Conservation (phyloP, 1,139 yeast species). For the Nakaseomyces uthaithaninus region DNA sequence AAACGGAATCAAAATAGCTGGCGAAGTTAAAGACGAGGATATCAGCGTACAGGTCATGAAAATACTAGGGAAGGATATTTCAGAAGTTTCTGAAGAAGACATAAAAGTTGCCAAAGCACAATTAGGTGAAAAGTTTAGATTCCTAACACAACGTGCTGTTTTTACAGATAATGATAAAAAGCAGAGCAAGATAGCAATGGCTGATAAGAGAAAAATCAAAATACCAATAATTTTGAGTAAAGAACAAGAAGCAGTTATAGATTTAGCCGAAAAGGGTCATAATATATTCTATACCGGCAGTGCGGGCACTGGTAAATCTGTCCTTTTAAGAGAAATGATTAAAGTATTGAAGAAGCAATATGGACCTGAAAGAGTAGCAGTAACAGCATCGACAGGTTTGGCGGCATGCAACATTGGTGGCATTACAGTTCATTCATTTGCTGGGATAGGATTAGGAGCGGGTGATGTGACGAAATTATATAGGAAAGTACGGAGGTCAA, state of each 20-base stretch:
- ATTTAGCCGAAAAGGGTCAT: constrained; percentile 52
- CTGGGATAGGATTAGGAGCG: constrained; percentile 75
- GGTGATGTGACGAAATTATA: constrained; percentile 40
- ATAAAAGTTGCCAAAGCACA: constrained; percentile 1
- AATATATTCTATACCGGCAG: constrained; percentile 86
- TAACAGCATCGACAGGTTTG: constrained; percentile 87
- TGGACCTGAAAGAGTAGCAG: constrained; percentile 52
- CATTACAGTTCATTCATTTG: constrained; percentile 71
- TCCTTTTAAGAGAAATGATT: constrained; percentile 63
- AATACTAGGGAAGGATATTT: constrained; percentile 10
- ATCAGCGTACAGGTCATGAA: not conserved
- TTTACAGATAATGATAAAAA: constrained; percentile 15
- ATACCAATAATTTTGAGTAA: constrained; percentile 42
- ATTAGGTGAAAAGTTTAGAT: constrained; percentile 19
- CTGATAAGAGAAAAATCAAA: constrained; percentile 25
- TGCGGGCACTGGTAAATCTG: constrained; percentile 94
- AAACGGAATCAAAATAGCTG: not conserved
- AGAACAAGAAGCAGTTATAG: constrained; percentile 65
- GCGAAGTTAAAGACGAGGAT: not conserved
- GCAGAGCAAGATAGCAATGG: constrained; percentile 13
- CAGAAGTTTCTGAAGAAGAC: constrained; percentile 11
- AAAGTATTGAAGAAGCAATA: constrained; percentile 44
- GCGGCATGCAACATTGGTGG: constrained; percentile 94
- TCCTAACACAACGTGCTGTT: constrained; percentile 21
- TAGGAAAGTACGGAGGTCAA: constrained; percentile 49